Conservation (phyloP, 1,284 basidiomycete genomes). For the Fomes fomentarius region DNA sequence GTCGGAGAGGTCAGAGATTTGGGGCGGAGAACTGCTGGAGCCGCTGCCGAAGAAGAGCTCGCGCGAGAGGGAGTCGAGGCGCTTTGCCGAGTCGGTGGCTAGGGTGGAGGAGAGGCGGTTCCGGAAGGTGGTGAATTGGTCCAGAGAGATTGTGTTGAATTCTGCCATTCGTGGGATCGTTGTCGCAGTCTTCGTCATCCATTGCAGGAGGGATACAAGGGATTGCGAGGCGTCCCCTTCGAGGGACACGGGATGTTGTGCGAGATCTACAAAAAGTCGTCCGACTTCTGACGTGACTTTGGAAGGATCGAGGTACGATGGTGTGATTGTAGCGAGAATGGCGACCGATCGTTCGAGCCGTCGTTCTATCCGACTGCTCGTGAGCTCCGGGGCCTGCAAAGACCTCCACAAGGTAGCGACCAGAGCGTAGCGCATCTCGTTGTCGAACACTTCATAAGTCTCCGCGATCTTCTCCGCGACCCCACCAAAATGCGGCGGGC, state of each 20-base stretch:
- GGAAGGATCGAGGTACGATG: constrained; percentile 35
- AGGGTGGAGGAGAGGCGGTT: constrained; percentile 28
- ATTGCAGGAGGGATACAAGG: constrained; percentile 48
- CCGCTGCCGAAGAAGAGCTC: constrained; percentile 22
- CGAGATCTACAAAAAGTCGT: constrained; percentile 36
- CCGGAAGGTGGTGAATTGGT: constrained; percentile 30
- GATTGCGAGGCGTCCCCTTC: constrained; percentile 35
- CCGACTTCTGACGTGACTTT: constrained; percentile 40
- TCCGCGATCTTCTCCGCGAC: constrained; percentile 32
- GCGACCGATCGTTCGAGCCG: constrained; percentile 31
- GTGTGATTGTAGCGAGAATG: constrained; percentile 35
- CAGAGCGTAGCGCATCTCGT: constrained; percentile 47
- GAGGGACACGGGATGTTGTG: constrained; percentile 21
- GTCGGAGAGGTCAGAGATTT: constrained; percentile 25
- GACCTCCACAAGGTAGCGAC: constrained; percentile 46
- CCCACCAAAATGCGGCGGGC: constrained; percentile 29
- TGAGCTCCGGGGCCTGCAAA: constrained; percentile 23
- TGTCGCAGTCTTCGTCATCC: constrained; percentile 40
- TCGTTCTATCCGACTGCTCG: constrained; percentile 26
- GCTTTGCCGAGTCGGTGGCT: constrained; percentile 20
- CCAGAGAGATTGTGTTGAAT: constrained; percentile 44
- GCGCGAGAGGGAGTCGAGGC: constrained; percentile 27
- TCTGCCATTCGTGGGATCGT: constrained; percentile 42
- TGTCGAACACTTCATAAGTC: constrained; percentile 36
- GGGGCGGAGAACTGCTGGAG: constrained; percentile 6